These are phyloP conservation scores for Boletus insuetus DNA, from an alignment of 768 basidiomycete species.

Conservation along the genomic window DNA sequence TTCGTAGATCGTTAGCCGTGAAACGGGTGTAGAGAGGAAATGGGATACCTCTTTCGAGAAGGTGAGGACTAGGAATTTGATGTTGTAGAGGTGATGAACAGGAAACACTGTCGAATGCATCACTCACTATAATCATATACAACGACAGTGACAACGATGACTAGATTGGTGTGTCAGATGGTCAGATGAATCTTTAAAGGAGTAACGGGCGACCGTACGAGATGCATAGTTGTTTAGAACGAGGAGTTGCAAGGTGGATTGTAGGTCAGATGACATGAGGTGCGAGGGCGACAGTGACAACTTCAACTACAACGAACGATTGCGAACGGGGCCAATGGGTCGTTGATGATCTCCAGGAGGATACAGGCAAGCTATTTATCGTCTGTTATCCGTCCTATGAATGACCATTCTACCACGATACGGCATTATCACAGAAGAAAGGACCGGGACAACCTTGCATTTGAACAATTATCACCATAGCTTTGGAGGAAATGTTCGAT, in stretches of 20 bases:
- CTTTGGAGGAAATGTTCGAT: too few species aligned
- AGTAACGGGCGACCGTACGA: background rate
- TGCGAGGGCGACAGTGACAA: too few species aligned
- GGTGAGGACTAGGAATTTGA: background rate
- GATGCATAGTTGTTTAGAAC: background rate
- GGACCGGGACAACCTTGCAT: too few species aligned
- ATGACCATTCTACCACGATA: too few species aligned
- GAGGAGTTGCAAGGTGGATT: background rate
- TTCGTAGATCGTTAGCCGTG: background rate
- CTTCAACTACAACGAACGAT: too few species aligned
- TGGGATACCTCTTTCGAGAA: background rate
- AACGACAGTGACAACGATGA: background rate
- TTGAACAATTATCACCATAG: too few species aligned
- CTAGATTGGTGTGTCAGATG: background rate
- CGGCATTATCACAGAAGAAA: too few species aligned
- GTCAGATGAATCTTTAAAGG: background rate
- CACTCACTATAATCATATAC: background rate
- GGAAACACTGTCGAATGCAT: background rate
- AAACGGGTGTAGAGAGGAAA: background rate
- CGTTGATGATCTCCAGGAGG: background rate
- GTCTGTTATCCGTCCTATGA: background rate
- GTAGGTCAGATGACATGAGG: background rate
- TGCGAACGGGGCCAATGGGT: background rate
- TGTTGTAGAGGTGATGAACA: background rate
- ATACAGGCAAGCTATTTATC: background rate